Percentiles rank a stretch among this genome's conserved stretches.
Conservation (phyloP, 208 protist species). For the Phytomonas francai region DNA sequence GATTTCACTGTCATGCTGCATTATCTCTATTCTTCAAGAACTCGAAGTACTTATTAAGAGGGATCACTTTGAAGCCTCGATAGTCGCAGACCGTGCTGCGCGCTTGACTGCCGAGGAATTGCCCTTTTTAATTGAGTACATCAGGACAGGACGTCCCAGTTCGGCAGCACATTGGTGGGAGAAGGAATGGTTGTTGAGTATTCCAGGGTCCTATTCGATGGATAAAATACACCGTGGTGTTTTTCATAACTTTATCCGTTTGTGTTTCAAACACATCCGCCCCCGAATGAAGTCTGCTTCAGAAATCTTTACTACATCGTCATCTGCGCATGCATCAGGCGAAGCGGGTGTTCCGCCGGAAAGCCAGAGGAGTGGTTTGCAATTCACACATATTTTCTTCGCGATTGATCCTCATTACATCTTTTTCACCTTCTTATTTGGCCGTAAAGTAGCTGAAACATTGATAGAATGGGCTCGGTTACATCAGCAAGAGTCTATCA, state of each 20-base stretch:
- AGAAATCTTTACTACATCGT: neutral
- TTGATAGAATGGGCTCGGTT: neutral
- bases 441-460: neutral
- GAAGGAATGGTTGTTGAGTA: neutral
- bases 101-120: neutral
- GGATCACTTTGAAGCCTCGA: neutral
- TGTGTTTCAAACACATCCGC: neutral
- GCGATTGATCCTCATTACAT: conserved; percentile 4
- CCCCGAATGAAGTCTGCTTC: neutral
- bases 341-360: neutral
- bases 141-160: neutral
- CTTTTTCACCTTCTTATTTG: conserved; percentile 10
- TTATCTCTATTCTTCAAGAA: neutral
- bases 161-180: neutral
- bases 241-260: neutral
- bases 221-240: neutral
- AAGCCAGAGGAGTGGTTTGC: neutral
- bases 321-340: neutral
- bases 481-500: neutral
- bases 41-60: neutral
- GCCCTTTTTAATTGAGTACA: neutral
- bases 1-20: neutral
- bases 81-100: neutral
- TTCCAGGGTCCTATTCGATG: neutral
- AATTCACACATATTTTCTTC: neutral